phyloP scores from a whole-genome alignment of 495 filamentous ascomycete species.

The Wilcoxina mikolae region DNA sequence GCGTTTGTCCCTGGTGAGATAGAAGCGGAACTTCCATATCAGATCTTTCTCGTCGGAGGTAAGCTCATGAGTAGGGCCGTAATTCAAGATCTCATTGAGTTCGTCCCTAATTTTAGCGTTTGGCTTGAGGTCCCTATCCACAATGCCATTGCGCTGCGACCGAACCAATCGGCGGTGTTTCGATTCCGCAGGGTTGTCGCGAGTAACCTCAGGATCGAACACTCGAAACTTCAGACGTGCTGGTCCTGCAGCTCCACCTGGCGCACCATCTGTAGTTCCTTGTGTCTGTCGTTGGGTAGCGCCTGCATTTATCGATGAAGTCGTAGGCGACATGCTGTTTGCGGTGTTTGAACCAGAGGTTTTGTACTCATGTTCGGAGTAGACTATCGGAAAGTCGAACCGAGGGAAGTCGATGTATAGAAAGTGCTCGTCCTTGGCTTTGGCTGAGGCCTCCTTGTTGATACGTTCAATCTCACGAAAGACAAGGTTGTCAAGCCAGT shows the following conservation, averaged over 20 bases:
- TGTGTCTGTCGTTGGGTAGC: background rate
- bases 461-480: conserved; percentile 61
- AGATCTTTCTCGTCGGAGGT: conserved; percentile 84
- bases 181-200: conserved; percentile 86
- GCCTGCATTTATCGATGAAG: conserved; percentile 1
- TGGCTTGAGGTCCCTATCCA: conserved; percentile 87
- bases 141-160: conserved; percentile 78
- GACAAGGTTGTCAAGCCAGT: conserved; percentile 89
- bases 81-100: conserved; percentile 76
- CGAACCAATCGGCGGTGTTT: conserved; percentile 86
- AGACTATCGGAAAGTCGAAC: conserved; percentile 93
- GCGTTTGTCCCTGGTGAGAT: conserved; percentile 79
- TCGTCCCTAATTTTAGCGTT: conserved; percentile 95
- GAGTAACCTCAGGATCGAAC: conserved; percentile 83
- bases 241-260: background rate
- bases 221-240: conserved; percentile 35
- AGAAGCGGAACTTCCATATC: conserved; percentile 92
- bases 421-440: conserved; percentile 24
- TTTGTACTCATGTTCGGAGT: conserved; percentile 83
- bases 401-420: conserved; percentile 84
- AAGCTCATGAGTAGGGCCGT: conserved; percentile 79
- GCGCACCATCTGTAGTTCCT: background rate
- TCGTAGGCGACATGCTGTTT: conserved; percentile 33
- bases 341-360: conserved; percentile 41
- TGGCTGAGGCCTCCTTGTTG: conserved; percentile 20